Percentiles rank a stretch among this genome's conserved stretches.
These are phyloP conservation scores for Cucumis hystrix DNA, from an alignment of 306 rosid genomes.

Conservation along the genomic window DNA sequence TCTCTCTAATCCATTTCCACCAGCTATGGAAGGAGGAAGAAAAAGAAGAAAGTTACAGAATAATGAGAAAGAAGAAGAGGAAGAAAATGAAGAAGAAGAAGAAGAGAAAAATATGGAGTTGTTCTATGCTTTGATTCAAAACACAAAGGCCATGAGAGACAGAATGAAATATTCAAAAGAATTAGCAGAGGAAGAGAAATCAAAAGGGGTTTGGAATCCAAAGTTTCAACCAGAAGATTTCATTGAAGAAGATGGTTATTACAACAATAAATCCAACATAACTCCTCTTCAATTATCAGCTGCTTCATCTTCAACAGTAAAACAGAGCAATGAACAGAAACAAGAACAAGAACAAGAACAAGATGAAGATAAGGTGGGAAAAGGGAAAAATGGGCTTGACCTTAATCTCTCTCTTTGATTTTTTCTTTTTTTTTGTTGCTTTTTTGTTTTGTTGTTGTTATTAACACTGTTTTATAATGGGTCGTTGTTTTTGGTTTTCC, in stretches of 20 bases:
- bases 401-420: conserved; percentile 3
- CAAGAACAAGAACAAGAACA: neutral
- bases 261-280: neutral
- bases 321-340: neutral
- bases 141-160: conserved; percentile 38
- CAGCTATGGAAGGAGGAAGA: conserved; percentile 37
- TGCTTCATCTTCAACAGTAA: neutral
- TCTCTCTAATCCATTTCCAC: neutral
- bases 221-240: conserved; percentile 66
- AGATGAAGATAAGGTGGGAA: conserved; percentile 2
- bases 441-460: neutral
- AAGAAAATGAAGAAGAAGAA: conserved; percentile 34
- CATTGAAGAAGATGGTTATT: conserved; percentile 2
- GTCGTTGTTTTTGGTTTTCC: neutral
- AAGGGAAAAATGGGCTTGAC: neutral
- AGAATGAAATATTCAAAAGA: conserved; percentile 7
- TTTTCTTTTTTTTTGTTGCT: too few relatives aligned
- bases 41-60: conserved; percentile 44
- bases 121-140: conserved; percentile 61
- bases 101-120: conserved; percentile 52
- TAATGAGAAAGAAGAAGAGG: conserved; percentile 21
- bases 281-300: neutral
- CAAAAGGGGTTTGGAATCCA: conserved; percentile 43
- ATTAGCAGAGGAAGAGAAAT: conserved; percentile 4
- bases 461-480: neutral